Base-by-base conservation (phyloP, 2,329 filamentous ascomycete species). In the Epichloe coenophiala region DNA sequence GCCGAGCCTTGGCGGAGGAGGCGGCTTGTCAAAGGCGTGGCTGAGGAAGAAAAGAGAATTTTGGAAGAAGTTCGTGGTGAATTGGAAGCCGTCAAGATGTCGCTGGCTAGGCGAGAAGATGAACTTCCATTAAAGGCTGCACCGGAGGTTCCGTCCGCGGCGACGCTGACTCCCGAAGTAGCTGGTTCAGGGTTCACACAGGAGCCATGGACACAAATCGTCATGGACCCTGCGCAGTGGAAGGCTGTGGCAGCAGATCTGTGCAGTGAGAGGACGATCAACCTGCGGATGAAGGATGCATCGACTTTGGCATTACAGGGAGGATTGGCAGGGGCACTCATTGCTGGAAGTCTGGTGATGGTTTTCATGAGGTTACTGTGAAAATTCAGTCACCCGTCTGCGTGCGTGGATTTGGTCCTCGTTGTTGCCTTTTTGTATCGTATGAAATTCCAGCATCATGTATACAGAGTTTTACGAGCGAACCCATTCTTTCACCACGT, bases 1-100 rank as follows among this genome's bases (percentile, higher is more conserved):
- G 84, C 95, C 54, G 91, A 98, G 74, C 93, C 93, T 4, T 97
- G 91, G 88, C 81, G 89, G 58, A 75, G 93, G 59, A 76, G 73
- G 61, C 75, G 88, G 59, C 77, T 98, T 54, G 88, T 97, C 52
- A 80, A 77, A 58, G 90, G 86, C 23, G 88, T 93, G 59, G 86
- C 88, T 57, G 84, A 88, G 59, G 84, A 87, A 60, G 84, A 88
- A 64, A 81, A 84, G 68, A 76, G 67, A 15, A 65, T 72, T 27
- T 62, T 78, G 47, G 71, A 79, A 39, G 70, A 75, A 44, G 71
- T 78, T 9, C 63, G 69, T 50, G 59, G 59, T 38, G 68, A 75
- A 60, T 61, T 77, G 17, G 61, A 58, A 15, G 59, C 61, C 31
- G 61, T 63, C 45, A 66, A 63, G 57, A 53, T 59, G 37, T 59